These are phyloP conservation scores for Phymatotrichopsis omnivora DNA, from an alignment of 2,329 filamentous ascomycete genomes.

Conservation along the genomic window DNA sequence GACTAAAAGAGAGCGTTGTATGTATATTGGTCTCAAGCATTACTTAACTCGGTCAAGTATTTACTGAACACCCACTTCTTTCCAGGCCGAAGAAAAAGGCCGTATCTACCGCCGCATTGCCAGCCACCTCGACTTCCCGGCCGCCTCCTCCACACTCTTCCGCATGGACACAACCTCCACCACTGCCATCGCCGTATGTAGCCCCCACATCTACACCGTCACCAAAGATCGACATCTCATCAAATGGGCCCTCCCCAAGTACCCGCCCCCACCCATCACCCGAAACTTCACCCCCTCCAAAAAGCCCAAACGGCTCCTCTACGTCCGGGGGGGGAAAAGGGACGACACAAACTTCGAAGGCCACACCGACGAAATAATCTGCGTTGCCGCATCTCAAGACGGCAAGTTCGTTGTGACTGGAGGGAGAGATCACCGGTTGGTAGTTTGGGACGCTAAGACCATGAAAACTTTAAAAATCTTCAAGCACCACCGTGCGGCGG, in stretches of 20 bases:
- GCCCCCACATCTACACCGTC: conserved; percentile 77
- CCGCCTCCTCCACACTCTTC: conserved; percentile 60
- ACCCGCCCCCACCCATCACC: conserved; percentile 31
- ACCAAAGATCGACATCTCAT: conserved; percentile 74
- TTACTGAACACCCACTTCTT: conserved; percentile 16
- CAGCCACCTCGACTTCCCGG: conserved; percentile 57
- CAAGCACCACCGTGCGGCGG: conserved; percentile 79
- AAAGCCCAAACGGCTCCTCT: conserved; percentile 54
- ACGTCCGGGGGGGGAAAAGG: conserved; percentile 51
- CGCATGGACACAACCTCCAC: conserved; percentile 66
- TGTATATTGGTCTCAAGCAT: conserved; percentile 26
- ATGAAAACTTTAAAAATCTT: conserved; percentile 74
- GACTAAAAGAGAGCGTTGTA: conserved; percentile 78
- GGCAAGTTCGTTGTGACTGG: conserved; percentile 88
- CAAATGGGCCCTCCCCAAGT: conserved; percentile 67
- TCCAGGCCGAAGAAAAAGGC: conserved; percentile 70
- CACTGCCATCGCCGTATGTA: conserved; percentile 68
- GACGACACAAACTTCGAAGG: conserved; percentile 61
- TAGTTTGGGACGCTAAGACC: conserved; percentile 76
- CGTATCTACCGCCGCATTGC: conserved; percentile 76
- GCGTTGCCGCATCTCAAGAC: conserved; percentile 76
- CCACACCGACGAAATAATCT: conserved; percentile 70
- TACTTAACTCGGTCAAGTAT: not conserved
- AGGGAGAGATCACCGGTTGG: conserved; percentile 69
- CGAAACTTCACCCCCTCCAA: conserved; percentile 45